Evolutionary conservation across 768 basidiomycete genomes (phyloP), one percentile per base, ranked within the genome.

Genomic region (Suillus lakei): DNA sequence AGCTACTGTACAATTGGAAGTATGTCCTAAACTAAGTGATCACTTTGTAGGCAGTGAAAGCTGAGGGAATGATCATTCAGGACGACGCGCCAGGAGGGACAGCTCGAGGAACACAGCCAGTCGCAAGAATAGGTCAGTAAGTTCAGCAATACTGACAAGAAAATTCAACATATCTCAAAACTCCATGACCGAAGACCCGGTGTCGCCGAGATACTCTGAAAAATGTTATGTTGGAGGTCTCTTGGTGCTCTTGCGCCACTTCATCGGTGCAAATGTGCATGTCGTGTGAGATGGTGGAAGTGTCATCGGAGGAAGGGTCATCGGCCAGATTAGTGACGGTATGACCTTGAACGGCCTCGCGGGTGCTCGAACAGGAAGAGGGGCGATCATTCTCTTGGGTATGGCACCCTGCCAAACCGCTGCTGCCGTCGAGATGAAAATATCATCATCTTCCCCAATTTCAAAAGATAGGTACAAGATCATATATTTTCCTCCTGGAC

Each of bases 121-220:
- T 66, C 0, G 74, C 74, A 50, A 75, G 18, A 18, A 36, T 34
- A 48, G 18, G 23, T n/a, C 43, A 23, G 46, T 15, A 32, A 21
- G 13, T 12, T 21, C 0, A n/a, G 30, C 39, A 32, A 43, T 3
- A 44, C 26, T 34, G n/a, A n/a, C n/a, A n/a, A n/a, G n/a, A n/a
- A n/a, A n/a, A n/a, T 13, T n/a, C 5, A 44, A 48, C 67, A 21
- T 23, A 72, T 76, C 68, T 76, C 75, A 65, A 76, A 76, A 64
- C 76, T 77, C 71, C 71, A 73, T 0, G 61, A 65, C 0, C 60
- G 21, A 0, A 76, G 71, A 9, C 76, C 74, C 12, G 58, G 56
- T 2, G 65, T 48, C 28, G 74, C 75, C 2, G 68, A 70, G 67
- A 75, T 75, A 15, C 74, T 34, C 34, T 34, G 34, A 34, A 34